Evolutionary conservation across 208 protist species (phyloP).

Genomic region (Angomonas desouzai): DNA sequence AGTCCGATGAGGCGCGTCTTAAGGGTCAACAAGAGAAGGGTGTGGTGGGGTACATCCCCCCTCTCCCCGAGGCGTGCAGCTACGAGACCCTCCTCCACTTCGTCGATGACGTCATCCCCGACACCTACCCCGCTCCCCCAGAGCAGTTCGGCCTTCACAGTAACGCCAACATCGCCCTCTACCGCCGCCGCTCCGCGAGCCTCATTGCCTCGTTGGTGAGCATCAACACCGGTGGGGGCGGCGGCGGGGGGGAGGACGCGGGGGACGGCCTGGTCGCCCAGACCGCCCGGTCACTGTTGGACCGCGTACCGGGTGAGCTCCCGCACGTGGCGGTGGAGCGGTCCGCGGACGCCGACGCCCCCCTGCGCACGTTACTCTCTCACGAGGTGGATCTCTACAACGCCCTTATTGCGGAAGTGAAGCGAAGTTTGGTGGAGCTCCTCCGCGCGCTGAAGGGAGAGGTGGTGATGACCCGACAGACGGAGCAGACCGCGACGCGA

Average conservation of each 20-base stretch:
- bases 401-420: slow-evolving; percentile 49
- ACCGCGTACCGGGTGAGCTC: slow-evolving; percentile 51
- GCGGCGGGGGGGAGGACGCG: slow-evolving; percentile 32
- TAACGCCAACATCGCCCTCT: slow-evolving; percentile 92
- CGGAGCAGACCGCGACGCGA: slow-evolving; percentile 73
- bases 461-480: slow-evolving; percentile 77
- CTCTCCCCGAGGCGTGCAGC: slow-evolving; percentile 28
- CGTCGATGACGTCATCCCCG: slow-evolving; percentile 44
- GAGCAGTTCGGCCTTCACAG: slow-evolving; percentile 92
- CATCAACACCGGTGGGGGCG: slow-evolving; percentile 39
- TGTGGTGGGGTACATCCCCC: slow-evolving; percentile 52
- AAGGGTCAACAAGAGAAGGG: slow-evolving; percentile 27
- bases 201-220: slow-evolving; percentile 41
- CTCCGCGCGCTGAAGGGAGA: slow-evolving; percentile 81
- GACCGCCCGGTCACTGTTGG: slow-evolving; percentile 42
- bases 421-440: slow-evolving; percentile 52
- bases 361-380: slow-evolving; percentile 74
- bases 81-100: slow-evolving; percentile 55
- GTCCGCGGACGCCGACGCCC: slow-evolving; percentile 50
- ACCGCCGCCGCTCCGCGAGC: slow-evolving; percentile 45
- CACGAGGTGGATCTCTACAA: slow-evolving; percentile 92
- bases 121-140: slow-evolving; percentile 60
- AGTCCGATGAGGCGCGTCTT: slow-evolving; percentile 22
- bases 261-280: slow-evolving; percentile 40
- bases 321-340: slow-evolving; percentile 21